phyloP scores from a whole-genome alignment of 2,329 filamentous ascomycete genomes.

The Emmonsiellopsis sp. region DNA sequence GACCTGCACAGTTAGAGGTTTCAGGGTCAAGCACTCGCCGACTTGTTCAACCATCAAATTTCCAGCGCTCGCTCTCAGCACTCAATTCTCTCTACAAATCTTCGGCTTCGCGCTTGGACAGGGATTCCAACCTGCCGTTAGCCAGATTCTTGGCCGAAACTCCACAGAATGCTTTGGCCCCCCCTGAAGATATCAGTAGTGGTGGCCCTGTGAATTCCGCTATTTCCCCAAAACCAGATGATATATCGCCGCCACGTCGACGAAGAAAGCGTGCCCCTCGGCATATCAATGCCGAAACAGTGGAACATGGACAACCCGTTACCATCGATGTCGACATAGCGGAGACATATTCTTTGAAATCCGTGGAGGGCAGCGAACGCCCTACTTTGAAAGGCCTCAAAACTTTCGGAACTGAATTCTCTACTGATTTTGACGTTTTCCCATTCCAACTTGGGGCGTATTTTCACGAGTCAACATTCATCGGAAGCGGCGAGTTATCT shows the following conservation, averaged over 20 bases:
- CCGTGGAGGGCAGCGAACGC: not conserved
- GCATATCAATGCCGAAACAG: conserved; percentile 38
- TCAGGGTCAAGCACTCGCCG: conserved; percentile 11
- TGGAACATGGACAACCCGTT: conserved; percentile 37
- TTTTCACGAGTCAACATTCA: conserved; percentile 48
- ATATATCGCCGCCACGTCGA: conserved; percentile 11
- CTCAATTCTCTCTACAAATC: conserved; percentile 23
- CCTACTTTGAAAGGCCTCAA: conserved; percentile 32
- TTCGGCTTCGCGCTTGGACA: conserved; percentile 9
- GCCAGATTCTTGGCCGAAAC: conserved; percentile 27
- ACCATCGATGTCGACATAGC: conserved; percentile 14
- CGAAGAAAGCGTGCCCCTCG: conserved; percentile 32
- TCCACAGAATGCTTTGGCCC: conserved; percentile 5
- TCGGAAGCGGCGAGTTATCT: conserved; percentile 48
- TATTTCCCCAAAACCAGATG: conserved; percentile 6
- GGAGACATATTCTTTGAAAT: conserved; percentile 4
- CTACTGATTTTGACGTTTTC: conserved; percentile 44
- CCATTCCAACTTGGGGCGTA: conserved; percentile 44
- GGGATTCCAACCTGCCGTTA: conserved; percentile 20
- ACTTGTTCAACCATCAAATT: conserved; percentile 15
- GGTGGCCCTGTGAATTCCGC: too few relatives aligned
- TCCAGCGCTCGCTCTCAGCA: conserved; percentile 25
- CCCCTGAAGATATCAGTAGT: not conserved
- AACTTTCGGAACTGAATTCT: conserved; percentile 41
- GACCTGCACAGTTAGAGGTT: conserved; percentile 28